Evolutionary conservation across 2,329 filamentous ascomycete genomes (phyloP).

Genomic region (Teratosphaeria nubilosa): DNA sequence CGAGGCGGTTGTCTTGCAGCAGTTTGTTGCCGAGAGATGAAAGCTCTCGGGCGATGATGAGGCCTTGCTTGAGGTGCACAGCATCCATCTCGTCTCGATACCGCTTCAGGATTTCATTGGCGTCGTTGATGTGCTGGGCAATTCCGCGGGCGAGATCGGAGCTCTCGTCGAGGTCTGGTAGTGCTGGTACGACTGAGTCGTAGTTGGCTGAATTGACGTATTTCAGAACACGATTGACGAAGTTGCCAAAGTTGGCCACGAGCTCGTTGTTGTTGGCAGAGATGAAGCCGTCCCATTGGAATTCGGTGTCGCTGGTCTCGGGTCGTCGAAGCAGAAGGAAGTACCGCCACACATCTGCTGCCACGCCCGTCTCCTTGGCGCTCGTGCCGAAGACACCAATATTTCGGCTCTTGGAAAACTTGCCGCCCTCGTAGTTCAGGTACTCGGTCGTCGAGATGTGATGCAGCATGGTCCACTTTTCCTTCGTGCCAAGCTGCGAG

Average conservation of each 20-base stretch:
- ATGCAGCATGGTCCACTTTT: constrained; percentile 83
- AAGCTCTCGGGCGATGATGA: constrained; percentile 56
- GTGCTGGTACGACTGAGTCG: constrained; percentile 32
- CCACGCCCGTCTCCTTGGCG: constrained; percentile 74
- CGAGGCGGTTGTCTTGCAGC: constrained; percentile 50
- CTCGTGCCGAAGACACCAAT: constrained; percentile 88
- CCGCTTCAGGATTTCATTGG: constrained; percentile 55
- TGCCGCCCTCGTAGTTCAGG: constrained; percentile 77
- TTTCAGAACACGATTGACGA: constrained; percentile 51
- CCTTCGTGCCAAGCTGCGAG: constrained; percentile 70
- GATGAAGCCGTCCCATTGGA: constrained; percentile 80
- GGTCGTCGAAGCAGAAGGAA: constrained; percentile 79
- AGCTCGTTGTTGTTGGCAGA: constrained; percentile 81
- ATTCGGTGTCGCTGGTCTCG: constrained; percentile 78
- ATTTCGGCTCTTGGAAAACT: constrained; percentile 85
- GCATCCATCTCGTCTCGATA: constrained; percentile 61
- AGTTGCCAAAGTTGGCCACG: constrained; percentile 59
- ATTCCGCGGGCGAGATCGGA: constrained; percentile 21
- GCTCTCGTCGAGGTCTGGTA: constrained; percentile 6
- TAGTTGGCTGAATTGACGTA: constrained; percentile 56
- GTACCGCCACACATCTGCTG: constrained; percentile 84
- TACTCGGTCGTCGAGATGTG: constrained; percentile 85
- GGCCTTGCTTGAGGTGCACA: constrained; percentile 58
- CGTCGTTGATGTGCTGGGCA: constrained; percentile 44
- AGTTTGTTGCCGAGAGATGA: constrained; percentile 52